phyloP scores from a whole-genome alignment of 225 moss, liverwort and hornwort genomes.

The Physcomitrium patens region DNA sequence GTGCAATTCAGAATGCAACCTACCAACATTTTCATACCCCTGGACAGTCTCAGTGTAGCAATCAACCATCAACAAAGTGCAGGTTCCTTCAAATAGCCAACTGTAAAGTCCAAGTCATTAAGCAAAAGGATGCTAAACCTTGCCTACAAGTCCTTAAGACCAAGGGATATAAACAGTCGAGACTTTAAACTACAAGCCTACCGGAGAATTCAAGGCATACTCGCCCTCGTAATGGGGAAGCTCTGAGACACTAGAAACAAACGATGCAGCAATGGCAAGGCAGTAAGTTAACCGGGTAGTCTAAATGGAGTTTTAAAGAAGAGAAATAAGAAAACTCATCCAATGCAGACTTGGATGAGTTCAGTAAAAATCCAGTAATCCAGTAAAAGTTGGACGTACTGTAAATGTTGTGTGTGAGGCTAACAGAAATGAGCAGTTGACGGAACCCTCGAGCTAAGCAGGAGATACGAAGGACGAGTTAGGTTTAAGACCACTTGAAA shows the following conservation, averaged over 20 bases:
- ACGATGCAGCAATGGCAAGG: constrained; percentile 31
- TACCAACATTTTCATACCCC: constrained; percentile 10
- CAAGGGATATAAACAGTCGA: constrained; percentile 25
- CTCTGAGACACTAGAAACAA: constrained; percentile 45
- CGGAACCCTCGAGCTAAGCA: too few species aligned
- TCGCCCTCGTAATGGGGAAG: constrained; percentile 50
- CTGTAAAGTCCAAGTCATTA: constrained; percentile 3
- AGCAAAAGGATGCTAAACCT: neutral
- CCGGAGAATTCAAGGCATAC: constrained; percentile 46
- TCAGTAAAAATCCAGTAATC: too few species aligned
- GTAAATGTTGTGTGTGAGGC: too few species aligned
- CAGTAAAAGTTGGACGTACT: too few species aligned
- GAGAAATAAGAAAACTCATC: constrained; percentile 18
- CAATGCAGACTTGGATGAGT: too few species aligned
- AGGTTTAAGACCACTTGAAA: too few species aligned
- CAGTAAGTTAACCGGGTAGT: constrained; percentile 29
- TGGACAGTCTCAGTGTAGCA: constrained; percentile 4
- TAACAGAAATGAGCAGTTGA: too few species aligned
- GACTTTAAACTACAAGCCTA: constrained; percentile 48
- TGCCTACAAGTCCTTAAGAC: neutral
- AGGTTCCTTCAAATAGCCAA: neutral
- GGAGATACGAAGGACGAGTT: too few species aligned
- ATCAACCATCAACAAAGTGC: neutral
- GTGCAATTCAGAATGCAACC: constrained; percentile 24
- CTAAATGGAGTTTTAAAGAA: constrained; percentile 3